phyloP scores from a whole-genome alignment of 2,329 filamentous ascomycete species.

The Aaosphaeria arxii region DNA sequence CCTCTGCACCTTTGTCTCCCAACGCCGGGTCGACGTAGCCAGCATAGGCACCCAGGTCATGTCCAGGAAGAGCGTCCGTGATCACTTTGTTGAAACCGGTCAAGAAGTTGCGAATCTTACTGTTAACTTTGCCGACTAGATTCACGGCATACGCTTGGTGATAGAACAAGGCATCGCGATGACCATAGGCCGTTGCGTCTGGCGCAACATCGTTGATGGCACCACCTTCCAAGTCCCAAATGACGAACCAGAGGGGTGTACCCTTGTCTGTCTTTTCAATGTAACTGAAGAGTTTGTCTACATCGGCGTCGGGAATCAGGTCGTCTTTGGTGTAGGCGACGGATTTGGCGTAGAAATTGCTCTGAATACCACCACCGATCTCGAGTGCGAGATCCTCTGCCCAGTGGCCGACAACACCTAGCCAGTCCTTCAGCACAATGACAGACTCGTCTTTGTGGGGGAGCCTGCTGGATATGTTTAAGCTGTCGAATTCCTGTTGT shows the following conservation, averaged over 20 bases:
- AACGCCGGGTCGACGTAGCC: slow-evolving; percentile 53
- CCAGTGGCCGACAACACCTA: slow-evolving; percentile 32
- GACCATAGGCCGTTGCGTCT: slow-evolving; percentile 31
- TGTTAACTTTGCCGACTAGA: slow-evolving; percentile 26
- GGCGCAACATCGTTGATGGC: slow-evolving; percentile 28
- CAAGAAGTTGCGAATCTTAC: slow-evolving; percentile 39
- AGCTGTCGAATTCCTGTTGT: slow-evolving; percentile 27
- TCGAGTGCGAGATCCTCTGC: slow-evolving; percentile 28
- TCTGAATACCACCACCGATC: slow-evolving; percentile 24
- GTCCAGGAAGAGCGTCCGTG: slow-evolving; percentile 22
- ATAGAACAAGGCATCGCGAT: slow-evolving; percentile 33
- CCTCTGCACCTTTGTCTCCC: slow-evolving; percentile 39
- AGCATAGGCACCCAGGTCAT: slow-evolving; percentile 47
- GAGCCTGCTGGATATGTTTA: slow-evolving; percentile 28
- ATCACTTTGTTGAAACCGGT: slow-evolving; percentile 41
- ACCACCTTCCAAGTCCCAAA: slow-evolving; percentile 35
- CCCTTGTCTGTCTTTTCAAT: slow-evolving; percentile 30
- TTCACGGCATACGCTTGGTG: slow-evolving; percentile 38
- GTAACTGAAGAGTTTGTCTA: slow-evolving; percentile 32
- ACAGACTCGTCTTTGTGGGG: slow-evolving; percentile 18
- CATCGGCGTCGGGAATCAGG: slow-evolving; percentile 22
- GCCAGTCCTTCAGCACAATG: slow-evolving; percentile 28
- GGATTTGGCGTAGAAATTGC: slow-evolving; percentile 35
- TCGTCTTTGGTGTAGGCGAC: slow-evolving; percentile 30
- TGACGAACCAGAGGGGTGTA: slow-evolving; percentile 31